Percentiles rank a stretch among this genome's conserved stretches.
Evolutionary conservation across 176 grass and related monocot genomes (phyloP).

Genomic region (Bonia amplexicaulis): DNA sequence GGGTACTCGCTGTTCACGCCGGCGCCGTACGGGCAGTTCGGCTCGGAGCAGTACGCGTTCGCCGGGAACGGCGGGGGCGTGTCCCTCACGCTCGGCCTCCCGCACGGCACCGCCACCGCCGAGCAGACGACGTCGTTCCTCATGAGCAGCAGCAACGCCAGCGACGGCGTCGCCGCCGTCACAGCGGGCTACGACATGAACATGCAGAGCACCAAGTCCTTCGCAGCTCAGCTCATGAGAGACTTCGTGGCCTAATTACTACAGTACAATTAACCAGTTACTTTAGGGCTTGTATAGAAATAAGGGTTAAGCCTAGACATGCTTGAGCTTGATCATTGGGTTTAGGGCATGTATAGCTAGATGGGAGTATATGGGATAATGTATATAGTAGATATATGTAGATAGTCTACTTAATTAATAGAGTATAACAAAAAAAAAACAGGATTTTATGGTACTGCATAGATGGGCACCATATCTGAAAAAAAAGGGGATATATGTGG

Average conservation of each 20-base stretch:
- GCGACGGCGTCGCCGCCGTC: constrained; percentile 21
- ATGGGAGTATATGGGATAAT: constrained; percentile 21
- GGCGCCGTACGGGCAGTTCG: constrained; percentile 44
- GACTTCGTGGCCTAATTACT: constrained; percentile 49
- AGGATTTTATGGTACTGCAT: constrained; percentile 15
- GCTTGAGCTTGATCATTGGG: constrained; percentile 27
- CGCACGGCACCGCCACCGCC: constrained; percentile 35
- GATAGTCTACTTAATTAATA: neutral
- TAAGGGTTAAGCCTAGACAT: constrained; percentile 13
- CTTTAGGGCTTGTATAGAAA: constrained; percentile 55
- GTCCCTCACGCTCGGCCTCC: constrained; percentile 78
- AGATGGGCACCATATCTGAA: neutral
- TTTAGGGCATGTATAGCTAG: constrained; percentile 36
- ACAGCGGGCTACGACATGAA: constrained; percentile 49
- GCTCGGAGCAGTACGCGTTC: constrained; percentile 59
- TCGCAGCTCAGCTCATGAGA: constrained; percentile 65
- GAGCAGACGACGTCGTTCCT: constrained; percentile 48
- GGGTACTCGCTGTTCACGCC: constrained; percentile 44
- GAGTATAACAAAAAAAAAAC: neutral
- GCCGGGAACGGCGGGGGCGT: constrained; percentile 49
- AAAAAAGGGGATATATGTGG: neutral
- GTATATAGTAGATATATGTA: constrained; percentile 17
- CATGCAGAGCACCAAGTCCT: constrained; percentile 58
- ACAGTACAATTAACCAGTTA: neutral
- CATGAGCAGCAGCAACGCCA: constrained; percentile 30